Evolutionary conservation across 768 basidiomycete genomes (phyloP), one percentile per base, ranked within the genome.

Genomic region (Mycena rosella): DNA sequence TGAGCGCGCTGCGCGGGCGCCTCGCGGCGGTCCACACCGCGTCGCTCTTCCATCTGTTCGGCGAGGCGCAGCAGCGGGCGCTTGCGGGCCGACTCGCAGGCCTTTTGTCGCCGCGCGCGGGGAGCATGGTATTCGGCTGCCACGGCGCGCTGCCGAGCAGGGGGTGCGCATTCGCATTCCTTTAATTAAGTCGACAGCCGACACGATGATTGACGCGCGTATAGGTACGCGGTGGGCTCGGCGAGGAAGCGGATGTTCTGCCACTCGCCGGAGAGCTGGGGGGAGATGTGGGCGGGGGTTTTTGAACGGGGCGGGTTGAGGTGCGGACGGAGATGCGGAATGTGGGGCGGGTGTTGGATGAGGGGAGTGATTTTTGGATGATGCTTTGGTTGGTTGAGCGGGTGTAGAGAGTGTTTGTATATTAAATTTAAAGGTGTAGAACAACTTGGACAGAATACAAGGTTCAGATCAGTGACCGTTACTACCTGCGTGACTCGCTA

Each of bases 21-120:
- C 74, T 87, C 42, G 82, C 86, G 15, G 84, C 76, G 7, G 85
- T 90, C 22, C 84, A 87, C 71, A 83, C 84, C 2, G 78, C 83
- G 15, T 75, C 83, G 7, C 78, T 89, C 74, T 89, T 90, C 69
- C 87, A 87, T 68, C 80, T 88, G 32, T 89, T 89, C 74, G 65
- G 72, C 60, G 78, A 79, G 49, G 76, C 69, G n/a, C 58, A 76
- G 34, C 87, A 88, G 68, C 64, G 75, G 13, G 70, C 80, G 38
- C 75, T 88, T 51, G 87, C 83, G 2, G 76, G 74, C n/a, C 74
- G 76, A 9, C 73, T 87, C 26, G 84, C 82, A 1, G 77, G 77
- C 9, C 73, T 87, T 4, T 78, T 87, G 22, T 78, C 81, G 0
- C 81, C 80, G 2, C 71, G 72, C 29, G 79, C 83, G 1, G 86